Conservation (phyloP, 306 rosid species). For the Crotalaria pallida region DNA sequence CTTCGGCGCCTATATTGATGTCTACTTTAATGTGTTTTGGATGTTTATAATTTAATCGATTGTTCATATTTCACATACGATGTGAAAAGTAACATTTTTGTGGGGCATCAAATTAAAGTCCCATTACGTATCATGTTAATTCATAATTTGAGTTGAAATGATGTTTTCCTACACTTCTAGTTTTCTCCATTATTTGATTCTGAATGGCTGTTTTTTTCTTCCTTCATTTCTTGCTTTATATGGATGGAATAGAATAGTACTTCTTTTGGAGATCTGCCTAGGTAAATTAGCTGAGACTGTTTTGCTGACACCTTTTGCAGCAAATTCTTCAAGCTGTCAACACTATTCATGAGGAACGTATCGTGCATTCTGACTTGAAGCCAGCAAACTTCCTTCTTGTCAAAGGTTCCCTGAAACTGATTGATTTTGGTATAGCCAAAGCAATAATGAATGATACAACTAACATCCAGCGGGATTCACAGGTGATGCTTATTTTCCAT, state of each 20-base stretch:
- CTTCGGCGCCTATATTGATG: neutral
- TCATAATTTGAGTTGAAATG: neutral
- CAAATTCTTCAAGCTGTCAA: slow-evolving; percentile 92
- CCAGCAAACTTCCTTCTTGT: slow-evolving; percentile 96
- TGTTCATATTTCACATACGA: neutral
- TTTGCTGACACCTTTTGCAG: slow-evolving; percentile 37
- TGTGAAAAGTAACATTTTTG: neutral
- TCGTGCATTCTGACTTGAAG: slow-evolving; percentile 95
- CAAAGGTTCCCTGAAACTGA: slow-evolving; percentile 87
- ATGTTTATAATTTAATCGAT: neutral
- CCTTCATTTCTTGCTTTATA: neutral
- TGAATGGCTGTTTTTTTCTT: neutral
- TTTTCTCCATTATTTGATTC: neutral
- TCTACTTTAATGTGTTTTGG: neutral
- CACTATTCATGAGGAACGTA: slow-evolving; percentile 91
- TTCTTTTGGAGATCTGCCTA: neutral
- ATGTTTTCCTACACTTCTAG: neutral
- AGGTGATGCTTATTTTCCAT: slow-evolving; percentile 43
- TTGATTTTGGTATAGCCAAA: slow-evolving; percentile 96
- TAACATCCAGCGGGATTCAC: slow-evolving; percentile 91
- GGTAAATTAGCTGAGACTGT: slow-evolving; percentile 13
- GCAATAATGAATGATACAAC: slow-evolving; percentile 97
- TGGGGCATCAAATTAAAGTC: neutral
- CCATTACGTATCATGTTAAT: neutral
- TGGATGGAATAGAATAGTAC: neutral